Evolutionary conservation across 495 filamentous ascomycete genomes (phyloP).

Genomic region (Parathielavia hyrcaniae): DNA sequence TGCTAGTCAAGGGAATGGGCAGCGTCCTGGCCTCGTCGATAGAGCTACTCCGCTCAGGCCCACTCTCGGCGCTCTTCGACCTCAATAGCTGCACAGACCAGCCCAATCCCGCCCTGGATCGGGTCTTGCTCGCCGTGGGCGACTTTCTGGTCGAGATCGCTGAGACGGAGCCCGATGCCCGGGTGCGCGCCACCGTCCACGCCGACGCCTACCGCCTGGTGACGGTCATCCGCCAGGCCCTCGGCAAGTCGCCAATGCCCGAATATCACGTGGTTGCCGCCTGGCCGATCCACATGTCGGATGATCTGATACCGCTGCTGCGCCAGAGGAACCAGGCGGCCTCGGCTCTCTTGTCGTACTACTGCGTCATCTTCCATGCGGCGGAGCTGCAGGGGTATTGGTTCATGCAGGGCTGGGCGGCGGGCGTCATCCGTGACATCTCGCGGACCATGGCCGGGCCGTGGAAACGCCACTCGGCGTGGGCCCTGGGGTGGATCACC

Average conservation of each 20-base stretch:
- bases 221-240: conserved; percentile 7
- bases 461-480: conserved; percentile 24
- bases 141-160: conserved; percentile 5
- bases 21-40: conserved; percentile 20
- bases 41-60: conserved; percentile 14
- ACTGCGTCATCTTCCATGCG: conserved; percentile 26
- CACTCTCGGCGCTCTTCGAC: conserved; percentile 20
- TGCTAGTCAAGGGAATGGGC: conserved; percentile 26
- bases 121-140: conserved; percentile 12
- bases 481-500: conserved; percentile 23
- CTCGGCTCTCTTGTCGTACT: conserved; percentile 25
- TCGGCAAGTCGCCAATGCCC: conserved; percentile 3
- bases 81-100: background rate
- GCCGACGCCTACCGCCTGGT: conserved; percentile 13
- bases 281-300: conserved; percentile 26
- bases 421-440: conserved; percentile 24
- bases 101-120: conserved; percentile 6
- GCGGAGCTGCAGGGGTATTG: conserved; percentile 22
- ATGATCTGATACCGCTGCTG: conserved; percentile 20
- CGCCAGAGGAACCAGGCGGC: conserved; percentile 22
- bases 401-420: conserved; percentile 28
- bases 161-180: conserved; percentile 1
- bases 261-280: conserved; percentile 25
- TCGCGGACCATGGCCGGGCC: conserved; percentile 5
- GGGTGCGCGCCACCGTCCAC: conserved; percentile 12